Percentiles rank a stretch among this genome's conserved stretches.
Conservation (phyloP, 2,329 filamentous ascomycete species). For the Trichoderma atrobrunneum region DNA sequence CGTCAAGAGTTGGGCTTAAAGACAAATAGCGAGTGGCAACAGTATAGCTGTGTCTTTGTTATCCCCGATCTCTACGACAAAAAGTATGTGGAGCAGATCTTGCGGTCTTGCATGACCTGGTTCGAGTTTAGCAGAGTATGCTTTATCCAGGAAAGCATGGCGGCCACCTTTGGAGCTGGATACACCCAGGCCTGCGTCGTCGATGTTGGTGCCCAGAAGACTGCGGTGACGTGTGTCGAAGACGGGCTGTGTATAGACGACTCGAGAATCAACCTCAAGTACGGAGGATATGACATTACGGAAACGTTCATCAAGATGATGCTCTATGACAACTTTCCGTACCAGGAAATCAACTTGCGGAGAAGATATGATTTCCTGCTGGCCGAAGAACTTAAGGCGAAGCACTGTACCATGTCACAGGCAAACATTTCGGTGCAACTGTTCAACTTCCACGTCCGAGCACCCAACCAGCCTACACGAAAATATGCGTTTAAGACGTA, state of each 20-base stretch:
- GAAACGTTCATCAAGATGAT: slow-evolving; percentile 97
- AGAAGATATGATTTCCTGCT: slow-evolving; percentile 89
- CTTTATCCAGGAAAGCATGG: slow-evolving; percentile 94
- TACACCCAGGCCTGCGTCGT: slow-evolving; percentile 94
- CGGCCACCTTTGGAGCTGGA: slow-evolving; percentile 90
- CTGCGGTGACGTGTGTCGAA: slow-evolving; percentile 93
- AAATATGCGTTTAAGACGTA: slow-evolving; percentile 98
- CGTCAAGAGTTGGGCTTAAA: slow-evolving; percentile 77
- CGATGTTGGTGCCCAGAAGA: slow-evolving; percentile 95
- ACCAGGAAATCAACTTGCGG: slow-evolving; percentile 87
- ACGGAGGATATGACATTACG: slow-evolving; percentile 87
- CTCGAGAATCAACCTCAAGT: slow-evolving; percentile 92
- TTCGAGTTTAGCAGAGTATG: slow-evolving; percentile 87
- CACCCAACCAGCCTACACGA: slow-evolving; percentile 80
- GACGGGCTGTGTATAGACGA: slow-evolving; percentile 94
- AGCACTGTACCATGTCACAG: slow-evolving; percentile 88
- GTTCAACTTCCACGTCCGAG: slow-evolving; percentile 86
- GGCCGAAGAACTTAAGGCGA: slow-evolving; percentile 93
- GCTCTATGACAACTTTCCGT: slow-evolving; percentile 93
- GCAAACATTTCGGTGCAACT: slow-evolving; percentile 84
- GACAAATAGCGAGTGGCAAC: slow-evolving; percentile 75
- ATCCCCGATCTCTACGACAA: slow-evolving; percentile 98
- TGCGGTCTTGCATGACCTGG: slow-evolving; percentile 83
- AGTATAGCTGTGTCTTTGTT: slow-evolving; percentile 95
- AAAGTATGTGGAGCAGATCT: slow-evolving; percentile 77